These are phyloP conservation scores for Sugiyamaella xylanicola DNA, from an alignment of 1,139 yeast species.

Conservation along the genomic window DNA sequence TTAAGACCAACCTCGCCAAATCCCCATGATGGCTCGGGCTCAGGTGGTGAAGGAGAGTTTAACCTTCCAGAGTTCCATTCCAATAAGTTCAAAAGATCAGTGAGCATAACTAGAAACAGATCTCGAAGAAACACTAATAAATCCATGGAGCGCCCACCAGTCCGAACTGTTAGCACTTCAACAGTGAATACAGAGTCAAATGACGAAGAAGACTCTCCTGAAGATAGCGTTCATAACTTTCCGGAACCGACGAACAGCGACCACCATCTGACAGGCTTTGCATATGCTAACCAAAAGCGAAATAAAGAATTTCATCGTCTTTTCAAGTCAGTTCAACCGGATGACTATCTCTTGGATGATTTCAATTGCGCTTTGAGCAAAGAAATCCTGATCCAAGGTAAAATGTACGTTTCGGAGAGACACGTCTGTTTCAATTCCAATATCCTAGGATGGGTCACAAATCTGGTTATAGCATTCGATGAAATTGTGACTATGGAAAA, in stretches of 20 bases:
- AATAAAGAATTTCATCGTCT: slow-evolving; percentile 78
- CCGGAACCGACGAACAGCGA: background rate
- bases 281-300: slow-evolving; percentile 64
- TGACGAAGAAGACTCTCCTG: slow-evolving; percentile 14
- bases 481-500: slow-evolving; percentile 78
- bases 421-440: slow-evolving; percentile 90
- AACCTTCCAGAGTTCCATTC: slow-evolving; percentile 20
- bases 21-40: background rate
- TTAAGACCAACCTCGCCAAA: background rate
- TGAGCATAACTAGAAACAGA: slow-evolving; percentile 12
- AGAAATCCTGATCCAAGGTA: slow-evolving; percentile 89
- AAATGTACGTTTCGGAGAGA: slow-evolving; percentile 78
- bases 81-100: slow-evolving; percentile 12
- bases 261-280: slow-evolving; percentile 41
- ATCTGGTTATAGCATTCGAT: slow-evolving; percentile 66
- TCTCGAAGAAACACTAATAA: slow-evolving; percentile 13
- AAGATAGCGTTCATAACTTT: slow-evolving; percentile 12
- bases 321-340: slow-evolving; percentile 66
- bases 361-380: slow-evolving; percentile 87
- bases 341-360: slow-evolving; percentile 78
- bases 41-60: slow-evolving; percentile 16
- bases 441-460: slow-evolving; percentile 90
- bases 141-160: slow-evolving; percentile 15
- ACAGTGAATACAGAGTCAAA: background rate
- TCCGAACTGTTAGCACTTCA: slow-evolving; percentile 6